phyloP scores from a whole-genome alignment of 148 eudicot species.

The Heliosperma pusillum region DNA sequence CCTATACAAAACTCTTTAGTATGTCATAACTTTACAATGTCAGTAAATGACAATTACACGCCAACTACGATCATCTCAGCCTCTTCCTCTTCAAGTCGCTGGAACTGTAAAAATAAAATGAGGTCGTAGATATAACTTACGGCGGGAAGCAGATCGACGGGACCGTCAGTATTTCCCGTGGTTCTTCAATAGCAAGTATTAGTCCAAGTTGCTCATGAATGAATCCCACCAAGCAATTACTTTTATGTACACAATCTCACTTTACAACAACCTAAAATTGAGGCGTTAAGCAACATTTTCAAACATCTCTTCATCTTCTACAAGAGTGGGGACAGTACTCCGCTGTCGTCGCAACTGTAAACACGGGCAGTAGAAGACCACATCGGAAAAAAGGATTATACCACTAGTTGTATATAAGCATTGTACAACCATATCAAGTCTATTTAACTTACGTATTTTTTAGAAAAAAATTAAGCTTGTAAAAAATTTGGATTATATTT shows the following conservation, averaged over 20 bases:
- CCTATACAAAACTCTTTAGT: neutral
- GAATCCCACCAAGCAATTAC: constrained; percentile 26
- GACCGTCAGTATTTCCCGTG: constrained; percentile 15
- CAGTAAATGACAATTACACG: neutral
- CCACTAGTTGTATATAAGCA: too few relatives aligned
- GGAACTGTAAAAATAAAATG: neutral
- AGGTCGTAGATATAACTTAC: constrained; percentile 7
- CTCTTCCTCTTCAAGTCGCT: neutral
- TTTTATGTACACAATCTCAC: constrained; percentile 57
- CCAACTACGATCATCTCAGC: neutral
- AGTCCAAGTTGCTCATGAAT: constrained; percentile 15
- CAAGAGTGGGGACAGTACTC: constrained; percentile 41
- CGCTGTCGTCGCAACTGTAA: constrained; percentile 65
- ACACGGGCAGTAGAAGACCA: constrained; percentile 2
- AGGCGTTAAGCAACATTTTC: constrained; percentile 41
- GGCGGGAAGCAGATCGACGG: neutral
- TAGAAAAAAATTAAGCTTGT: too few relatives aligned
- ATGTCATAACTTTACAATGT: neutral
- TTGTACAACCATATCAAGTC: too few relatives aligned
- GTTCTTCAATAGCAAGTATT: constrained; percentile 11
- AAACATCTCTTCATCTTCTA: constrained; percentile 46
- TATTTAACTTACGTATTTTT: too few relatives aligned
- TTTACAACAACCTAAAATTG: constrained; percentile 26
- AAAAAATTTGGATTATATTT: too few relatives aligned
- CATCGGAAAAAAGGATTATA: too few relatives aligned